phyloP scores from a whole-genome alignment of 306 rosid genomes.

The Trifolium pratense region DNA sequence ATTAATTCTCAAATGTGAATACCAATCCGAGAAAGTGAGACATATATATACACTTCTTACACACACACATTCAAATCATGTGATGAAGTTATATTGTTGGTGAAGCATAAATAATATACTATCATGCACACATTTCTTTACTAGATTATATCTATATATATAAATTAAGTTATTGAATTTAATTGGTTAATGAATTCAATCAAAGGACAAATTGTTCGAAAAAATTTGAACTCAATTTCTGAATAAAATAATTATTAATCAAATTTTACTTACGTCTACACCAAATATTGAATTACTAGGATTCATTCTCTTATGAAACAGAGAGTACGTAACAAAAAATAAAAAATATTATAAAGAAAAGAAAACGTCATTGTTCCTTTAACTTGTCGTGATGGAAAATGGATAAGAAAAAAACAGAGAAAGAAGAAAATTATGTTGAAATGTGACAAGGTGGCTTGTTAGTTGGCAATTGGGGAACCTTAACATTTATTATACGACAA shows the following conservation, averaged over 20 bases:
- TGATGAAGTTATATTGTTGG: background rate
- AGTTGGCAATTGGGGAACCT: background rate
- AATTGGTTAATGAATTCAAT: no score
- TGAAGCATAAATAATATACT: slow-evolving; percentile 9
- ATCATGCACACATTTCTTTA: background rate
- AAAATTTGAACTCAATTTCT: no score
- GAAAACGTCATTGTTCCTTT: background rate
- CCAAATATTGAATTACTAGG: no score
- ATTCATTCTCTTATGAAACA: no score
- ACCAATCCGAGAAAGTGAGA: background rate
- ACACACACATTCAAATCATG: background rate
- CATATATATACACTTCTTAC: background rate
- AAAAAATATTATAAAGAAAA: no score
- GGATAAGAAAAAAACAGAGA: background rate
- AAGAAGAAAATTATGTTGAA: background rate
- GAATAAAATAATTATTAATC: no score
- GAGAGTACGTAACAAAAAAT: no score
- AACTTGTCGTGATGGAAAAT: slow-evolving; percentile 6
- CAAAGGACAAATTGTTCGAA: no score
- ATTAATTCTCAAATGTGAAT: background rate
- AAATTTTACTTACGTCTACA: no score
- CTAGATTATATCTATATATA: no score
- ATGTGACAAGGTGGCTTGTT: background rate
- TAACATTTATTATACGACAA: background rate
- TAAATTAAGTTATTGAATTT: no score